Percentiles rank a stretch among this genome's conserved stretches.
These are phyloP conservation scores for Mycena chlorophos DNA, from an alignment of 768 basidiomycete species.

Conservation along the genomic window DNA sequence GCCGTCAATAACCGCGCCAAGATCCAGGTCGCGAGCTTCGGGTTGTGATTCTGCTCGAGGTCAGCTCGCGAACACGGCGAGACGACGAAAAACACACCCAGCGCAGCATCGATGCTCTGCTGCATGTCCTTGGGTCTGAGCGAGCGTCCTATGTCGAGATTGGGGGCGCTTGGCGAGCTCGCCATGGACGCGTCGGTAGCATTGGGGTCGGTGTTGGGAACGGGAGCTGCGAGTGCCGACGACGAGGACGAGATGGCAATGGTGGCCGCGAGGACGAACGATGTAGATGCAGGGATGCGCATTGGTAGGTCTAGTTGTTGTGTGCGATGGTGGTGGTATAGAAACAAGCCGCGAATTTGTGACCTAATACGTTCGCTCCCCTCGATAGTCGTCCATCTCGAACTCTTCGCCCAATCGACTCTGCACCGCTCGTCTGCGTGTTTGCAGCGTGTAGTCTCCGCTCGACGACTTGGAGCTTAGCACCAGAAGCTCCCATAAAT, in stretches of 20 bases:
- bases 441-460: constrained; percentile 12
- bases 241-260: constrained; percentile 54
- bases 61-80: background rate
- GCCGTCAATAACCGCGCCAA: constrained; percentile 5
- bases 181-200: constrained; percentile 20
- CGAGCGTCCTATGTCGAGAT: constrained; percentile 12
- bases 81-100: background rate
- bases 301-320: constrained; percentile 30
- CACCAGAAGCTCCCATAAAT: constrained; percentile 48
- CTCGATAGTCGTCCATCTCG: constrained; percentile 52
- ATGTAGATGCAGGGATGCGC: constrained; percentile 50
- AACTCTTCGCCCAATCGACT: constrained; percentile 50
- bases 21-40: constrained; percentile 2
- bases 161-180: constrained; percentile 16
- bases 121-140: constrained; percentile 18
- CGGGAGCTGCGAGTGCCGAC: constrained; percentile 45
- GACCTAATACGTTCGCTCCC: constrained; percentile 8
- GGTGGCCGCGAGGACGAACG: constrained; percentile 46
- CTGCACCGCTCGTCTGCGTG: constrained; percentile 30
- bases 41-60: too few relatives aligned
- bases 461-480: constrained; percentile 38
- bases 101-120: constrained; percentile 10
- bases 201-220: constrained; percentile 32
- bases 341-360: constrained; percentile 5
- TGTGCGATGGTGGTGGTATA: constrained; percentile 20